phyloP scores from a whole-genome alignment of 352 stramenopile species.

The Globisporangium acanthophoron region DNA sequence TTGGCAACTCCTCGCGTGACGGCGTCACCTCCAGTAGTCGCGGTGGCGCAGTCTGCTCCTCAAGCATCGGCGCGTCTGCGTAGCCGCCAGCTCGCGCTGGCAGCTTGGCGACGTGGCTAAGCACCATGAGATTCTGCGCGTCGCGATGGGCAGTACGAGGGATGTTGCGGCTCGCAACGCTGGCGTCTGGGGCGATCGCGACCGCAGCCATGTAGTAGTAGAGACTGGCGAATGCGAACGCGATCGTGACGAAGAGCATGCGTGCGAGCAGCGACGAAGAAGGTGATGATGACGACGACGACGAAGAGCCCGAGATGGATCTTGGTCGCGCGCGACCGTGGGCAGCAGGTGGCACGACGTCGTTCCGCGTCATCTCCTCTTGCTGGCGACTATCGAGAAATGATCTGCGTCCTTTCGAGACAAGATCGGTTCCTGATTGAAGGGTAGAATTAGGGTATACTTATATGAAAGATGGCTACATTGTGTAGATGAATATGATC shows the following conservation, averaged over 20 bases:
- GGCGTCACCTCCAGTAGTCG: not conserved
- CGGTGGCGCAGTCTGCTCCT: not conserved
- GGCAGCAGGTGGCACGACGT: not conserved
- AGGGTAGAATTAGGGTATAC: too few species aligned
- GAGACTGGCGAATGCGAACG: slow-evolving; percentile 8
- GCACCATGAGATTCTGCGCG: slow-evolving; percentile 8
- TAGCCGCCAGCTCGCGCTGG: too few species aligned
- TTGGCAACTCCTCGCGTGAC: slow-evolving; percentile 19
- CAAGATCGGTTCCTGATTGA: too few species aligned
- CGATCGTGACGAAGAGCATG: slow-evolving; percentile 5
- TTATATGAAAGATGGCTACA: too few species aligned
- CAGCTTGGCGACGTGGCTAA: not conserved
- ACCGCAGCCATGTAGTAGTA: slow-evolving; percentile 9
- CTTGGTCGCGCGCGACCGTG: not conserved
- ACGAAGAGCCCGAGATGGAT: not conserved
- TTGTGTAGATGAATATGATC: too few species aligned
- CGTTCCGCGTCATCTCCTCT: not conserved
- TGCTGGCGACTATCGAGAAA: not conserved
- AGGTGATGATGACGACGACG: not conserved
- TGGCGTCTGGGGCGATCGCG: too few species aligned
- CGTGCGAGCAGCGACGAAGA: not conserved
- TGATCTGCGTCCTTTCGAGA: too few species aligned
- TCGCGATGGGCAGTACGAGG: not conserved
- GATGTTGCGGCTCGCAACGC: too few species aligned
- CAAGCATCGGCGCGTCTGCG: not conserved